Evolutionary conservation across 768 basidiomycete species (phyloP), one percentile per base, ranked within the genome.

Genomic region (Kwoniella mangroviensis): DNA sequence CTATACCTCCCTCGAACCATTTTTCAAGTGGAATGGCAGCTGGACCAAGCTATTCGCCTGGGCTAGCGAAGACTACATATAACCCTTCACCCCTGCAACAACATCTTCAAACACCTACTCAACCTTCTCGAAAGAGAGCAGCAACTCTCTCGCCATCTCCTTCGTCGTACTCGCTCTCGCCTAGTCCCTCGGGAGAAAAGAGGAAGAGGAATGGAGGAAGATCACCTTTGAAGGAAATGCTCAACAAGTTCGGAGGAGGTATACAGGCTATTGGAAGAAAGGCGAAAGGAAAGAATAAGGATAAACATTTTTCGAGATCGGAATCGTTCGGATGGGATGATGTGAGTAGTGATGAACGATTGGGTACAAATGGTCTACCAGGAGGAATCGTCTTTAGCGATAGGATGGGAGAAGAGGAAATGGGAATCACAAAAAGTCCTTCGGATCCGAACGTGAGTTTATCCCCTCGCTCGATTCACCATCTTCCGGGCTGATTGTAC

Each of bases 311-410:
- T 63, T 9, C 61, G 22, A 52, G 70, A 54, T 51, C 67, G n/a
- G 56, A 63, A 28, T 71, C 70, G 7, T 63, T 52, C 52, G 66
- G 71, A 15, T 57, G 55, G 63, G 69, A 57, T 7, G 66, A 70
- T 58, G 57, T 64, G 28, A 54, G 66, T 12, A 65, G 65, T 57
- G 60, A 67, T 19, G 71, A 76, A 17, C 41, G 74, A 43, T 21
- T 80, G 34, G 79, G 79, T 7, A 73, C 75, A 5, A 75, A 71
- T 57, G 79, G 79, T 6, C 53, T 80, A 24, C 77, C 77, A 1
- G 77, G 74, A 10, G 79, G 79, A 19, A 80, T 80, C 28, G 79
- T 80, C 4, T 80, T 71, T 55, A 73, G 73, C 43, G 79, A 80
- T 68, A 51, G 77, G 45, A 78, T 80, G 77, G 79, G 77, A 17